Base-by-base conservation (phyloP, 345 rosid genomes). In the Carallia pectinifolia region DNA sequence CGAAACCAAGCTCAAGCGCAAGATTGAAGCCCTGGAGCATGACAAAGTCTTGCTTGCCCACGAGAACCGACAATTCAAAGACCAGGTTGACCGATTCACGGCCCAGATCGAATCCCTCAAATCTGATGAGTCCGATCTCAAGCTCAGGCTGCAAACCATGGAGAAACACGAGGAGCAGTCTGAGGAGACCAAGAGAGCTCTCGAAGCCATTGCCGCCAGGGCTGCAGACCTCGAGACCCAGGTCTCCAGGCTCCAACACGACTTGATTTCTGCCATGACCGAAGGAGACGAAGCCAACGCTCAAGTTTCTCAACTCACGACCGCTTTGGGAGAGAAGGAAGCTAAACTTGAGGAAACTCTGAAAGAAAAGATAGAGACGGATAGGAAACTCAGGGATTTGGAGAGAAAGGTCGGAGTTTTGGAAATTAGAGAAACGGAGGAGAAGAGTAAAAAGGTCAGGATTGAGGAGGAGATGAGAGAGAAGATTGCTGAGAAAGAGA, bases 141-240 rank as follows among this genome's bases (percentile, higher is more conserved):
- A 77, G 68, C 79, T 71, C 66, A 82, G 74, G 48, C 48, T 87
- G 2, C 74, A 27, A 55, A 78, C 62, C 13, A 62, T 89, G 84
- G 85, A 77, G 73, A 82, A 53, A 23, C 90, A 89, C 70, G 67
- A 81, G 1, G 91, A 88, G 36, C 71, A 76, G 17, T 81, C 85
- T 7, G 89, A 85, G 56, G 88, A 83, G 50, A 87, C 83, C n/a
- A 83, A 79, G 76, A 83, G 48, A 72, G 78, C 76, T 27, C 60
- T 91, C 0, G 88, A 90, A 8, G 65, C 87, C 0, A 68, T 91
- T 0, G 72, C 85, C 3, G 61, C 73, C 4, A 81, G 96, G 71
- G 89, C 93, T 12, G 79, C 56, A n/a, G 89, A 87, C 69, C 84
- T 91, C 33, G 97, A 94, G 62, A 81, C 77, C 0, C 90, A 87